Evolutionary conservation across 2,329 filamentous ascomycete genomes (phyloP), one percentile per base, ranked within the genome.

Genomic region (Diatrype stigma): DNA sequence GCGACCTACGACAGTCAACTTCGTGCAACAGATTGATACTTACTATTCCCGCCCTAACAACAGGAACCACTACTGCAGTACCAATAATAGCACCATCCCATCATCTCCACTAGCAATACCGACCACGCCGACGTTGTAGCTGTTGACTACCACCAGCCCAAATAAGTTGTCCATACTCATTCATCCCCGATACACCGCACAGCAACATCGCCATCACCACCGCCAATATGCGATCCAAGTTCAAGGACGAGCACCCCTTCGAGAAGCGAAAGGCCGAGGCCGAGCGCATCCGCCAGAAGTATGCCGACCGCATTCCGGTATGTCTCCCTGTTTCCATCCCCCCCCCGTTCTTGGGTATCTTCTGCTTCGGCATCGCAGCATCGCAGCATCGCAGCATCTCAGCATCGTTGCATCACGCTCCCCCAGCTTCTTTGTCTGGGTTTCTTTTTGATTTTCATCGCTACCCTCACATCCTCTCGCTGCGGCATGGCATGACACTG

Each of bases 251-350:
- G 85, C 94, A 97, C 75, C 91, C 90, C 66, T 97, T 97, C 73
- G 94, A 97, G 87, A 99, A 99, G 90, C 91, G 94, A 79, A 96
- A 97, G 90, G 94, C 94, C 61, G 94, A 99, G 79, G 94, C 94
- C 71, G 94, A 99, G 82, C 92, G 94, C 74, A 96, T 96, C 73
- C 91, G 94, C 63, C 92, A 96, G 80, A 99, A 99, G 78, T 99
- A 99, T 73, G 86, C 90, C 63, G 94, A 99, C 73, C 90, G 94
- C 66, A 99, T 99, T 76, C 94, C 94, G 47, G 94, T 96, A 85
- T 72, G 91, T 85, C 19, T n/a, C n/a, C 17, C 5, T 40, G 54
- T 40, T 48, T n/a, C 30, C 42, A n/a, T 42, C 44, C 34, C 10
- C 16, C 11, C 6, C 7, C 11, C 16, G 16, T 17, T 37, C 17